Base-by-base conservation (phyloP, 257 asterid genomes). In the Solanum peruvianum region DNA sequence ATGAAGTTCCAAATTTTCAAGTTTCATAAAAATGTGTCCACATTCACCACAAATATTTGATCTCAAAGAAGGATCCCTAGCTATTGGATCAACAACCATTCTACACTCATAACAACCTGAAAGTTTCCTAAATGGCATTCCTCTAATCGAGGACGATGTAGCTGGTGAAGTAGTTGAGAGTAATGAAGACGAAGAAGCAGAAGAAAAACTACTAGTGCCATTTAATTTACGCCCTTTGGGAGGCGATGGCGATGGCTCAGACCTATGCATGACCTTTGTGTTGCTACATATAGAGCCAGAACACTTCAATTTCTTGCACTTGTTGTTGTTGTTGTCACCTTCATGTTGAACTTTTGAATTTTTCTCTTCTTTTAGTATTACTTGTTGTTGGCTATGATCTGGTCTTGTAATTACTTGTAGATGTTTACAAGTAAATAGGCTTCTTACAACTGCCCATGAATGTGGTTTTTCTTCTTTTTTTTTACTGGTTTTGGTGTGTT, bases 381-480 rank as follows among this genome's bases (percentile, higher is more conserved):
- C 56, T 6, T 77, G 64, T 7, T 76, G 84, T 56, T 76, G 77
- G 77, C 4, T 16, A 9, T 37, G 39, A 37, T 77, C 84, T 77
- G 29, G n/a, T 39, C 62, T 15, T 77, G 66, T 23, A 37, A 92
- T 49, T 15, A 49, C 90, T 41, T 95, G 97, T 58, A 94, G 93
- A 89, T 96, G 95, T 92, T 95, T 95, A 93, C 98, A 96, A 87
- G 98, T 92, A 95, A 96, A 95, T 87, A 96, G 96, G 92, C 92
- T 95, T 78, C 93, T 91, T 15, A 96, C 93, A n/a, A 95, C 93
- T 10, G 98, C 98, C 99, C 99, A 96, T 88, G 99, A 95, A 81
- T 95, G 98, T 25, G 95, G 94, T 86, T 93, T 92, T 42, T 90
- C 85, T 80, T 80, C 67, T 80, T 45, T 72, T 10, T n/a, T 72